These are phyloP conservation scores for Favolaschia claudopus DNA, from an alignment of 768 basidiomycete genomes.

Conservation along the genomic window DNA sequence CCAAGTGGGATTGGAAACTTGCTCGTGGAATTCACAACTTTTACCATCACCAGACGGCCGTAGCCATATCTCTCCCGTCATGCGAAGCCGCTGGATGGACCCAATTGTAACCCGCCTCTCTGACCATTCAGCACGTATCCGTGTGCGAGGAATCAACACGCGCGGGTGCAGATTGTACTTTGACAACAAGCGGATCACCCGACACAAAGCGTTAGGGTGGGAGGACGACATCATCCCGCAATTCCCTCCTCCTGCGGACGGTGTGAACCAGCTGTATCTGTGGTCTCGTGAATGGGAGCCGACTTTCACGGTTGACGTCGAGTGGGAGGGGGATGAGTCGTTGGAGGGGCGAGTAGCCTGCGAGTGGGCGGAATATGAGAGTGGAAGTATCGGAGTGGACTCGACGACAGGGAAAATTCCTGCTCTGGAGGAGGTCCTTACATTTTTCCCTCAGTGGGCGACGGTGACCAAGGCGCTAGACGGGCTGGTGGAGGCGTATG, in stretches of 20 bases:
- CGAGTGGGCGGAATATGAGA: slow-evolving; percentile 75
- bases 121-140: slow-evolving; percentile 54
- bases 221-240: slow-evolving; percentile 47
- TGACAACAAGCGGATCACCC: slow-evolving; percentile 50
- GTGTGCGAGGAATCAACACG: slow-evolving; percentile 64
- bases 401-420: slow-evolving; percentile 58
- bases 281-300: slow-evolving; percentile 70
- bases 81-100: slow-evolving; percentile 49
- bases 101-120: slow-evolving; percentile 49
- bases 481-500: slow-evolving; percentile 63
- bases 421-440: slow-evolving; percentile 70
- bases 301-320: slow-evolving; percentile 59
- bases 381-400: slow-evolving; percentile 57
- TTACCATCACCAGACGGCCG: slow-evolving; percentile 47
- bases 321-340: slow-evolving; percentile 46
- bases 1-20: slow-evolving; percentile 51
- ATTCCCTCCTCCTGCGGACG: slow-evolving; percentile 28
- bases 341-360: slow-evolving; percentile 60
- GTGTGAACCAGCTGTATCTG: slow-evolving; percentile 55
- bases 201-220: slow-evolving; percentile 48
- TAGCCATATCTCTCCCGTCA: not conserved
- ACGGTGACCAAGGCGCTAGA: slow-evolving; percentile 62
- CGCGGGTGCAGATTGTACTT: slow-evolving; percentile 71
- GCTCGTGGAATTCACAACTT: slow-evolving; percentile 51
- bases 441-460: slow-evolving; percentile 74